Evolutionary conservation across 2,329 filamentous ascomycete species (phyloP).

Genomic region (Fusarium nurragi): DNA sequence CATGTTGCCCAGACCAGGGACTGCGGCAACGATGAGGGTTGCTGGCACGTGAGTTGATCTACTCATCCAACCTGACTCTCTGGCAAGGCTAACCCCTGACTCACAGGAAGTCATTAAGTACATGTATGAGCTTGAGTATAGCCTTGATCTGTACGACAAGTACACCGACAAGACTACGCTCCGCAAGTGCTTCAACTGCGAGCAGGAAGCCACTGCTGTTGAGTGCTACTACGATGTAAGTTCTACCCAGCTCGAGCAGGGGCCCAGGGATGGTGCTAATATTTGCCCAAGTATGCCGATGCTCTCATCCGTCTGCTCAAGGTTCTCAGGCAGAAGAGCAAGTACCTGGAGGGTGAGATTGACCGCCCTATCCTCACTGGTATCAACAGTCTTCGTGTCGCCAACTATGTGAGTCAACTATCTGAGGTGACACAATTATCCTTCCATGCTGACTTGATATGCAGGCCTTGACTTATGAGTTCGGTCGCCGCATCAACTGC

Average conservation of each 20-base stretch:
- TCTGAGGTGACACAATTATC: not conserved
- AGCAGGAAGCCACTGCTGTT: constrained; percentile 40
- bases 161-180: constrained; percentile 42
- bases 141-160: constrained; percentile 43
- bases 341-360: constrained; percentile 42
- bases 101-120: constrained; percentile 33
- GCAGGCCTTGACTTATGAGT: constrained; percentile 43
- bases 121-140: constrained; percentile 43
- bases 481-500: constrained; percentile 44
- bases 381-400: constrained; percentile 44
- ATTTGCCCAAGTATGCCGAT: constrained; percentile 41
- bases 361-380: constrained; percentile 44
- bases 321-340: constrained; percentile 39
- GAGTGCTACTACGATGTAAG: constrained; percentile 43
- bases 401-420: constrained; percentile 38
- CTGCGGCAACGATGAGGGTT: constrained; percentile 32
- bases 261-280: not conserved
- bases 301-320: constrained; percentile 42
- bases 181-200: constrained; percentile 39
- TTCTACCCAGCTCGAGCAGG: not conserved
- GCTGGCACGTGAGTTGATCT: constrained; percentile 39
- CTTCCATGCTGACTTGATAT: not conserved
- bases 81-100: constrained; percentile 12
- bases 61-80: too few relatives aligned
- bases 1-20: constrained; percentile 29